Evolutionary conservation across 805 yeast species (phyloP).

Genomic region (Wickerhamiella alocasiicola): DNA sequence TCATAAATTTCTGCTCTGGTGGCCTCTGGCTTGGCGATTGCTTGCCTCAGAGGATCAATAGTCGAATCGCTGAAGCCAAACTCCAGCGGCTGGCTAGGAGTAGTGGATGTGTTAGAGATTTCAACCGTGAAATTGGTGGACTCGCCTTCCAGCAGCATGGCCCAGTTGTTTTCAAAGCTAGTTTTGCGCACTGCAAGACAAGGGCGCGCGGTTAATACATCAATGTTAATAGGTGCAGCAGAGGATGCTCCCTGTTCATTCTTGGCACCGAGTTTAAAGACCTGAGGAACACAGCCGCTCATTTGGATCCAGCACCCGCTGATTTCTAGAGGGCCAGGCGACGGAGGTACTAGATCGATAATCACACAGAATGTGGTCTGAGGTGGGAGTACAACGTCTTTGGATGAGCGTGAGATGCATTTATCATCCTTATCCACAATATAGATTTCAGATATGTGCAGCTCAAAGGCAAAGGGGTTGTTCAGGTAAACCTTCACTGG

Average conservation of each 20-base stretch:
- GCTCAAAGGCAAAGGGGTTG: conserved; percentile 69
- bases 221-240: conserved; percentile 8
- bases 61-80: conserved; percentile 66
- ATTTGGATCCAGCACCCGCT: conserved; percentile 41
- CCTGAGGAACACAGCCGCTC: conserved; percentile 37
- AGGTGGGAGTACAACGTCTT: conserved; percentile 24
- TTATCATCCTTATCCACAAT: conserved; percentile 20
- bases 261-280: conserved; percentile 22
- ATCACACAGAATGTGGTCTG: conserved; percentile 19
- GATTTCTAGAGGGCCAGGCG: conserved; percentile 39
- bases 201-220: conserved; percentile 43
- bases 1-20: conserved; percentile 60
- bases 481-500: conserved; percentile 48
- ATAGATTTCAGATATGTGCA: conserved; percentile 36
- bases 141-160: conserved; percentile 75
- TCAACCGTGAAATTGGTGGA: conserved; percentile 36
- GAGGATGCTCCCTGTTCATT: not conserved
- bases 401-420: conserved; percentile 17
- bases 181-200: conserved; percentile 39
- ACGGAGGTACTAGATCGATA: conserved; percentile 24
- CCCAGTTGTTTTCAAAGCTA: conserved; percentile 49
- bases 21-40: conserved; percentile 34
- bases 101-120: conserved; percentile 47
- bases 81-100: conserved; percentile 43
- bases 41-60: conserved; percentile 46